These are phyloP conservation scores for Laburnicola sp. DNA, from an alignment of 2,329 filamentous ascomycete genomes.

Conservation along the genomic window DNA sequence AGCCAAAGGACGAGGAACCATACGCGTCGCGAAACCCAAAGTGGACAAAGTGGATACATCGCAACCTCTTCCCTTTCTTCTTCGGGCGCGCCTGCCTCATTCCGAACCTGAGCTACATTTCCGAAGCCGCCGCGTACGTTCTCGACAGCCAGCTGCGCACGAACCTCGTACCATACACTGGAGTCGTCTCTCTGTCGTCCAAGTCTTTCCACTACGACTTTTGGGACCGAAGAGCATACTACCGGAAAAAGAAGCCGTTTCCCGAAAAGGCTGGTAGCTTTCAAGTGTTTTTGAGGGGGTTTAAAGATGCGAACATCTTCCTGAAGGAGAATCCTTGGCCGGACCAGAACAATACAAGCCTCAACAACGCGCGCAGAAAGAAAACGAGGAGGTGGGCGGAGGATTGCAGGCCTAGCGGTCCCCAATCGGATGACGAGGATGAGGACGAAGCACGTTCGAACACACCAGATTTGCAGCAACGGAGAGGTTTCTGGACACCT, in stretches of 20 bases:
- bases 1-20: conserved; percentile 98
- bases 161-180: conserved; percentile 92
- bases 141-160: conserved; percentile 88
- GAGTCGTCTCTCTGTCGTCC: conserved; percentile 89
- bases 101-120: conserved; percentile 96
- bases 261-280: conserved; percentile 94
- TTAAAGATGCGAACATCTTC: conserved; percentile 95
- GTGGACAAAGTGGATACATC: conserved; percentile 99
- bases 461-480: conserved; percentile 39
- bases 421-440: conserved; percentile 63
- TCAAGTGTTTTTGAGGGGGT: conserved; percentile 95
- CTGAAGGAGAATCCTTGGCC: conserved; percentile 96
- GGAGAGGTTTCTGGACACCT: conserved; percentile 81
- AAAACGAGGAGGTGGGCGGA: conserved; percentile 73
- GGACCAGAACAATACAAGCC: conserved; percentile 73
- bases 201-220: conserved; percentile 99
- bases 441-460: conserved; percentile 51
- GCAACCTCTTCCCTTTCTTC: conserved; percentile 95
- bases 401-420: conserved; percentile 71
- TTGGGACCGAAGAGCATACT: conserved; percentile 88
- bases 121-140: conserved; percentile 94
- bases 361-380: conserved; percentile 68
- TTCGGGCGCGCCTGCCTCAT: conserved; percentile 95
- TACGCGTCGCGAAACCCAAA: conserved; percentile 97
- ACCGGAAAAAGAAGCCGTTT: conserved; percentile 81